phyloP scores from a whole-genome alignment of 2,329 filamentous ascomycete species.

The Fusarium neocosmosporiellum region DNA sequence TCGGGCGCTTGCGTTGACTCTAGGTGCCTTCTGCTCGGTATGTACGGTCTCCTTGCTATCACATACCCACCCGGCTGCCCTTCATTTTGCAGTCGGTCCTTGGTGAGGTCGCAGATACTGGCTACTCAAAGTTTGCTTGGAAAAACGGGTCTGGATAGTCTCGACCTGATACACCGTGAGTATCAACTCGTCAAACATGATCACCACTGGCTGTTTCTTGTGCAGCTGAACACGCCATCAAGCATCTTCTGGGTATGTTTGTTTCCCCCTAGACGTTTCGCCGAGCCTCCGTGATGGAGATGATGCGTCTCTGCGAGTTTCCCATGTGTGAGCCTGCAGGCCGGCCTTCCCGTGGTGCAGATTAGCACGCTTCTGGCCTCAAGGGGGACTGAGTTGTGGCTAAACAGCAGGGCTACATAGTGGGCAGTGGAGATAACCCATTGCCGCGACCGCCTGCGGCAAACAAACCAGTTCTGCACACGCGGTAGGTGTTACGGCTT shows the following conservation, averaged over 20 bases:
- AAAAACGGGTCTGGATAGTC: slow-evolving; percentile 10
- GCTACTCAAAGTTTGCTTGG: neutral
- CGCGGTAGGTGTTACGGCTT: slow-evolving; percentile 16
- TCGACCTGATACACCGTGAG: slow-evolving; percentile 24
- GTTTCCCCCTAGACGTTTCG: slow-evolving; percentile 17
- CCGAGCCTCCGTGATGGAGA: slow-evolving; percentile 10
- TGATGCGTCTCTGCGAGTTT: slow-evolving; percentile 6
- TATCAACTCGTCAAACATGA: slow-evolving; percentile 5
- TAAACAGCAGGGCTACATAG: slow-evolving; percentile 5
- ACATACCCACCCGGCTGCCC: slow-evolving; percentile 28
- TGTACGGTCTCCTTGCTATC: slow-evolving; percentile 17
- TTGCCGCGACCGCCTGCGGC: slow-evolving; percentile 12
- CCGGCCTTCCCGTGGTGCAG: slow-evolving; percentile 19
- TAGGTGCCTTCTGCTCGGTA: neutral
- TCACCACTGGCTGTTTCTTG: neutral
- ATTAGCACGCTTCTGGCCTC: slow-evolving; percentile 22
- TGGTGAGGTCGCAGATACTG: slow-evolving; percentile 4
- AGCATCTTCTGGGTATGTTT: neutral
- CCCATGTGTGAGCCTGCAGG: slow-evolving; percentile 17
- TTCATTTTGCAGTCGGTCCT: slow-evolving; percentile 20
- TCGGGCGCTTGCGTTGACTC: slow-evolving; percentile 14
- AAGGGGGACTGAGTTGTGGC: slow-evolving; percentile 14
- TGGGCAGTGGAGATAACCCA: slow-evolving; percentile 1
- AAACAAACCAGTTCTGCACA: slow-evolving; percentile 20
- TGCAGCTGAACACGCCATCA: neutral